phyloP scores from a whole-genome alignment of 2,329 filamentous ascomycete genomes.

The Aspergillus clavatus region DNA sequence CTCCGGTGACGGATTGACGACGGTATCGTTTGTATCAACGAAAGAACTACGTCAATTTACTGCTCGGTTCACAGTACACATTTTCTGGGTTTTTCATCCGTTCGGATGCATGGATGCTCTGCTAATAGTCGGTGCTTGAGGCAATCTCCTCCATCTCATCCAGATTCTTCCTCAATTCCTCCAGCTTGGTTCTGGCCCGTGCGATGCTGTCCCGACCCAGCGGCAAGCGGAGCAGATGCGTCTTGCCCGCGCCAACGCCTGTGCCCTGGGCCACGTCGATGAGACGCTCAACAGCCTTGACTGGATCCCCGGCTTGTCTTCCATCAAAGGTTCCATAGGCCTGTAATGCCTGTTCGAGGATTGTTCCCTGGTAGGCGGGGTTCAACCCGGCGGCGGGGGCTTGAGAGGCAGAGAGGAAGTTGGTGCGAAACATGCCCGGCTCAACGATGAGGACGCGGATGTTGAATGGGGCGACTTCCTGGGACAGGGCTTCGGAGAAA shows the following conservation, averaged over 20 bases:
- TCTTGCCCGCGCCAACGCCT: slow-evolving; percentile 28
- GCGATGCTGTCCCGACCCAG: slow-evolving; percentile 36
- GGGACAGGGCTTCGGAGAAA: slow-evolving; percentile 34
- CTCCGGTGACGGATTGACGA: no score
- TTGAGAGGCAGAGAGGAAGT: slow-evolving; percentile 33
- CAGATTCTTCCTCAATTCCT: slow-evolving; percentile 10
- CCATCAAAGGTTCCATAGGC: slow-evolving; percentile 8
- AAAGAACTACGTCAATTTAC: neutral
- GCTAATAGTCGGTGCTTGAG: neutral
- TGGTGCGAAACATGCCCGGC: slow-evolving; percentile 42
- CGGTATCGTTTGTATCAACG: no score
- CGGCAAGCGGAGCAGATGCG: slow-evolving; percentile 33
- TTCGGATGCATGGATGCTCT: no score
- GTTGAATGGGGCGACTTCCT: slow-evolving; percentile 34
- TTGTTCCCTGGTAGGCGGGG: slow-evolving; percentile 14
- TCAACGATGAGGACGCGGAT: slow-evolving; percentile 41
- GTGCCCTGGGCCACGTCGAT: slow-evolving; percentile 35
- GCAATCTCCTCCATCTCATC: slow-evolving; percentile 1
- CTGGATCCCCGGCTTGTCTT: slow-evolving; percentile 17
- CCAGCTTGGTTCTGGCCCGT: neutral
- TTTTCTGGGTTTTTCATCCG: no score
- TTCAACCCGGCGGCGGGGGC: slow-evolving; percentile 42
- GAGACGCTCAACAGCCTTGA: slow-evolving; percentile 31
- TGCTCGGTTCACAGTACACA: no score
- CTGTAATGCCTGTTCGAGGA: slow-evolving; percentile 24